These are phyloP conservation scores for Tylopilus felleus DNA, from an alignment of 768 basidiomycete species.

Conservation along the genomic window DNA sequence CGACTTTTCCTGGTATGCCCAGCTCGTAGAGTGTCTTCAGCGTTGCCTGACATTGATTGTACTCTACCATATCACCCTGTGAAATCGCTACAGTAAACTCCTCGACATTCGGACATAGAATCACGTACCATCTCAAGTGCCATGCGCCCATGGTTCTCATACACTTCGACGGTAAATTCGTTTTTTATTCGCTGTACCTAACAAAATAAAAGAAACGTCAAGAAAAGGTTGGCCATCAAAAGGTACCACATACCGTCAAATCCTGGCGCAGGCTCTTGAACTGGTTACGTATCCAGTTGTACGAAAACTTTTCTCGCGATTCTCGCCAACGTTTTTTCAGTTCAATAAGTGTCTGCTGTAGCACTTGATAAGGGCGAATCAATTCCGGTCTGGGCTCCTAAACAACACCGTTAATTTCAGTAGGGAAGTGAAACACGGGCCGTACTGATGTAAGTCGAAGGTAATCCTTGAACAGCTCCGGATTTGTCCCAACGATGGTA, in stretches of 20 bases:
- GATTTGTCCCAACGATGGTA: conserved; percentile 91
- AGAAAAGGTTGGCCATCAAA: background rate
- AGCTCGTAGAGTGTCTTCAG: conserved; percentile 89
- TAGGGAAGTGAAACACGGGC: background rate
- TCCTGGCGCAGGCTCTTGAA: conserved; percentile 98
- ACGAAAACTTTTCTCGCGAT: conserved; percentile 75
- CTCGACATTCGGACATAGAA: background rate
- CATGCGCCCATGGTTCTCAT: conserved; percentile 97
- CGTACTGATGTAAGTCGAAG: conserved; percentile 85
- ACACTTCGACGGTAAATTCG: conserved; percentile 94
- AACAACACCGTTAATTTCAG: conserved; percentile 4
- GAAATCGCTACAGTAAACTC: conserved; percentile 18
- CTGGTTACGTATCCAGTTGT: conserved; percentile 94
- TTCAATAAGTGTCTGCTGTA: conserved; percentile 80
- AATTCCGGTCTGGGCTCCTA: conserved; percentile 94
- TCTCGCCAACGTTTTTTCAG: conserved; percentile 88
- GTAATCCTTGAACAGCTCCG: conserved; percentile 93
- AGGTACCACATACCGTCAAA: conserved; percentile 71
- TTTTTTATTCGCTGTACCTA: conserved; percentile 99
- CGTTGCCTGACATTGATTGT: conserved; percentile 95
- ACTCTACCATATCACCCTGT: conserved; percentile 97
- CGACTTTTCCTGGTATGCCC: conserved; percentile 86
- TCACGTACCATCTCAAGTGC: conserved; percentile 81
- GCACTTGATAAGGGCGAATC: conserved; percentile 83
- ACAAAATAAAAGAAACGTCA: conserved; percentile 9